Conservation (phyloP, 1,284 basidiomycete species). For the Porodaedalea pini region DNA sequence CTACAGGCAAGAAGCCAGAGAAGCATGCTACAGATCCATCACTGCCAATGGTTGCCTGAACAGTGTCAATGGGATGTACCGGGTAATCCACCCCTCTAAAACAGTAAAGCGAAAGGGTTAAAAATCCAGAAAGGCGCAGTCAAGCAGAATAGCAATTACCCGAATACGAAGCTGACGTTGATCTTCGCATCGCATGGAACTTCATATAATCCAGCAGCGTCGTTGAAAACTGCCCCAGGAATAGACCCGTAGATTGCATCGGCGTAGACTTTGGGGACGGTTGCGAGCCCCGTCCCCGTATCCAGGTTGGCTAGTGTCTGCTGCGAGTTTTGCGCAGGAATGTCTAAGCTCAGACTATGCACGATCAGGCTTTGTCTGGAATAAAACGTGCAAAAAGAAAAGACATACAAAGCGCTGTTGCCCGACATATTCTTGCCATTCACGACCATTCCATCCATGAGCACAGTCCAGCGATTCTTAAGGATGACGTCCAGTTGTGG, state of each 20-base stretch:
- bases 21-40: constrained; percentile 4
- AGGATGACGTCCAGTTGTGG: constrained; percentile 1
- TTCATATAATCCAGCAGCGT: not conserved
- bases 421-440: constrained; percentile 6
- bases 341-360: not conserved
- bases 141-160: not conserved
- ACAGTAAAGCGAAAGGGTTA: not conserved
- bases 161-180: constrained; percentile 14
- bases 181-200: constrained; percentile 13
- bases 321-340: not conserved
- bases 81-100: constrained; percentile 11
- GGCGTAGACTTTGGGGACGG: not conserved
- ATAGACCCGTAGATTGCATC: constrained; percentile 10
- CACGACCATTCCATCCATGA: constrained; percentile 14
- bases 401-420: constrained; percentile 6
- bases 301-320: constrained; percentile 7
- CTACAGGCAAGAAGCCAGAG: not conserved
- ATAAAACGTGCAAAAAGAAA: not conserved
- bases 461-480: constrained; percentile 3
- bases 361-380: not conserved
- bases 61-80: constrained; percentile 13
- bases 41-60: not conserved
- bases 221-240: not conserved
- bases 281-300: not conserved
- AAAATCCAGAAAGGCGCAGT: not conserved